Conservation (phyloP, 192 early-diverging fungal species). For the Mortierella alpina region DNA sequence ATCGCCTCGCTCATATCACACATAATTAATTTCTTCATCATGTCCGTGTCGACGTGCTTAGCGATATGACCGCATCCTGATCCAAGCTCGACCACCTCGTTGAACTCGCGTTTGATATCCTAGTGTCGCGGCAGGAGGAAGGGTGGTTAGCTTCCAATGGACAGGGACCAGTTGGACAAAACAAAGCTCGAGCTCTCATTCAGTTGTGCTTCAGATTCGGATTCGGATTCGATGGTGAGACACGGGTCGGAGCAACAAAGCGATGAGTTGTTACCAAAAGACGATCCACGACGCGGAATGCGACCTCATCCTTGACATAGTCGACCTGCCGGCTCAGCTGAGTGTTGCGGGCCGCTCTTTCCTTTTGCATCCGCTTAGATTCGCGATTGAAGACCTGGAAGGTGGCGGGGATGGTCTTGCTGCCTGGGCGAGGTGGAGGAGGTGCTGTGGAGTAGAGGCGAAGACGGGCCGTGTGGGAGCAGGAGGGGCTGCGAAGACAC, state of each 20-base stretch:
- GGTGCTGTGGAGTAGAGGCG: constrained; percentile 33
- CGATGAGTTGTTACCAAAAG: constrained; percentile 66
- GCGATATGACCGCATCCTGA: constrained; percentile 89
- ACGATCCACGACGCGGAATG: constrained; percentile 86
- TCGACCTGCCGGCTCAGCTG: constrained; percentile 77
- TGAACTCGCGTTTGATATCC: constrained; percentile 92
- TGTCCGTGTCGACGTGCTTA: constrained; percentile 84
- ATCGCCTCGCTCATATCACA: constrained; percentile 81
- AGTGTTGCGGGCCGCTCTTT: constrained; percentile 73
- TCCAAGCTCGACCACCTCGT: constrained; percentile 89
- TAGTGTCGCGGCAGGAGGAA: constrained; percentile 16
- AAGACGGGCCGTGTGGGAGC: background rate
- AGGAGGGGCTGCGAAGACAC: background rate
- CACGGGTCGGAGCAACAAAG: too few species aligned
- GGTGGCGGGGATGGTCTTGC: constrained; percentile 39
- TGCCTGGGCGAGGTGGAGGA: constrained; percentile 16
- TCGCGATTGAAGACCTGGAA: constrained; percentile 85
- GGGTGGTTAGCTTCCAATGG: background rate
- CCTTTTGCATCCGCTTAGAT: constrained; percentile 81
- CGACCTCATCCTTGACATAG: constrained; percentile 94
- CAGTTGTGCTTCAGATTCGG: background rate
- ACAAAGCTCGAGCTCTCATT: background rate
- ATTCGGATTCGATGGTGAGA: too few species aligned
- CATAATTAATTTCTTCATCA: constrained; percentile 87
- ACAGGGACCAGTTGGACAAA: background rate